These are phyloP conservation scores for Sanghuangporus sanghuang DNA, from an alignment of 1,284 basidiomycete genomes.

Conservation along the genomic window DNA sequence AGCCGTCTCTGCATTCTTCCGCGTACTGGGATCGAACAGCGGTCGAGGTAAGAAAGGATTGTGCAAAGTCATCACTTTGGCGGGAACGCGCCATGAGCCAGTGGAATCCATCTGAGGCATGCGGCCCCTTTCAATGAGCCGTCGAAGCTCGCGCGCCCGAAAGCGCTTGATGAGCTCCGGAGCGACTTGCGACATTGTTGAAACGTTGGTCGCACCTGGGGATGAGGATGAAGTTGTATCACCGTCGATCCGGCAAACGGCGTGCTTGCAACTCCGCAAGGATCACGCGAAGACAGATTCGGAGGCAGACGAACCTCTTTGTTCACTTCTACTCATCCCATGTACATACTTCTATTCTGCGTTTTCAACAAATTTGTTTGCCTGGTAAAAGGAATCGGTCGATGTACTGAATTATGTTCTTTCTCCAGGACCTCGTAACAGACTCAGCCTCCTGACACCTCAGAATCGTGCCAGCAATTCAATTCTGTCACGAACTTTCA, in stretches of 20 bases:
- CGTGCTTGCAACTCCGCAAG: background rate
- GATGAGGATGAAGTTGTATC: background rate
- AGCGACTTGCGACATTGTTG: background rate
- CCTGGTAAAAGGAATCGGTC: background rate
- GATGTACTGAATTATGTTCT: background rate
- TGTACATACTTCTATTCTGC: background rate
- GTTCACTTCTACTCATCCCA: background rate
- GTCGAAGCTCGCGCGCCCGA: constrained; percentile 19
- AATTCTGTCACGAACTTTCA: background rate
- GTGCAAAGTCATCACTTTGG: background rate
- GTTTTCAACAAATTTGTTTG: background rate
- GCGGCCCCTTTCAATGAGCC: background rate
- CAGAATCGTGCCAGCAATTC: background rate
- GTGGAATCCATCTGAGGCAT: background rate
- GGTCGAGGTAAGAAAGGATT: constrained; percentile 13
- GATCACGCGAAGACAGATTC: too few species aligned
- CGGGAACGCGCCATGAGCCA: background rate
- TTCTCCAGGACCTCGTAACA: too few species aligned
- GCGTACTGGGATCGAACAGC: background rate
- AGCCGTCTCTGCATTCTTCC: background rate
- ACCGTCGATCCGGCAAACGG: background rate
- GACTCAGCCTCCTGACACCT: background rate
- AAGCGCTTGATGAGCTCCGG: constrained; percentile 18
- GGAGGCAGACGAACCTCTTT: too few species aligned
- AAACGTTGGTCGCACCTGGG: background rate